Conservation (phyloP, 192 early-diverging fungal genomes). For the Anaeromyces robustus region DNA sequence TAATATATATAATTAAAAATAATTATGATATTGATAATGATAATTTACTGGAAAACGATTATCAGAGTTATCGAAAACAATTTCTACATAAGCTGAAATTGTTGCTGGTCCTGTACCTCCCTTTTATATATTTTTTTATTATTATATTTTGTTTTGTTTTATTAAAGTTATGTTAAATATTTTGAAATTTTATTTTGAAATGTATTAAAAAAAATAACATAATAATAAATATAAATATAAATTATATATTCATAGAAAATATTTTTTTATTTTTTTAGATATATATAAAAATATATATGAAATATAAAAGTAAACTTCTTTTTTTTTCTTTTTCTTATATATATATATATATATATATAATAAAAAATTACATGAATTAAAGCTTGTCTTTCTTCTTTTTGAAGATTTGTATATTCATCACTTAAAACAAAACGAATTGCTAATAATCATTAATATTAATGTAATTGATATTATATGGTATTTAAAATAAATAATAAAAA, state of each 20-base stretch:
- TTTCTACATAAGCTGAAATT: conserved; percentile 89
- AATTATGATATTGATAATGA: neutral
- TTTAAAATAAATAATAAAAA: neutral
- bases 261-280: no score
- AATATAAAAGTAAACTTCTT: no score
- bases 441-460: conserved; percentile 6
- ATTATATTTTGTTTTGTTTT: no score
- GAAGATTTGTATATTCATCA: conserved; percentile 89
- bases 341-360: no score
- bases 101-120: conserved; percentile 83
- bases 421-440: conserved; percentile 90
- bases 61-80: conserved; percentile 94
- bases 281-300: no score
- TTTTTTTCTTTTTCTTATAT: no score
- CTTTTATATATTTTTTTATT: conserved; percentile 14
- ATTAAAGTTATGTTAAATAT: no score
- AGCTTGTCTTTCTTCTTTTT: conserved; percentile 80
- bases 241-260: no score
- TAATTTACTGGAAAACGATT: conserved; percentile 69
- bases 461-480: neutral
- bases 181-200: no score
- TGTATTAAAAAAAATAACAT: no score
- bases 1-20: neutral
- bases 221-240: no score
- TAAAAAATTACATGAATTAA: conserved; percentile 71